Conservation (phyloP, 441 rosid species). For the Adansonia grandidieri region DNA sequence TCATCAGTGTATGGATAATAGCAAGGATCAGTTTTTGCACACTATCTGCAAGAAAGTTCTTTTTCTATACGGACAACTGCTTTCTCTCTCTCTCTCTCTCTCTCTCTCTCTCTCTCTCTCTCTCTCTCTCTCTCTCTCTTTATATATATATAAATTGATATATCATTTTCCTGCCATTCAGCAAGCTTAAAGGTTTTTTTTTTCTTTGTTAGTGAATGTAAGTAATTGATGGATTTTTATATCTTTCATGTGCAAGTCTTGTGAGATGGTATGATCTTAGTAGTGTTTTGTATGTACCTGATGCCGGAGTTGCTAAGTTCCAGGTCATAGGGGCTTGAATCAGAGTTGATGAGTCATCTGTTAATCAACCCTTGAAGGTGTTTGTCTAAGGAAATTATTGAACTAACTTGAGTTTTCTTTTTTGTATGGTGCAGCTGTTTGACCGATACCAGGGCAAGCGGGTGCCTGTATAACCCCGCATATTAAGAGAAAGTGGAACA, state of each 20-base stretch:
- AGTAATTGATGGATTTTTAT: background rate
- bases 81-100: background rate
- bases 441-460: conserved; percentile 62
- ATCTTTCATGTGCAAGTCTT: background rate
- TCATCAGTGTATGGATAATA: background rate
- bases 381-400: conserved; percentile 5
- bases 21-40: background rate
- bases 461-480: conserved; percentile 50
- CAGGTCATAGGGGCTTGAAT: background rate
- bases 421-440: conserved; percentile 49
- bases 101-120: background rate
- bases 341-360: background rate
- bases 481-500: background rate
- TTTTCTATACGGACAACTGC: background rate
- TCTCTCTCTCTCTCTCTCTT: background rate
- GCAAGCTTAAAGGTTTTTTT: background rate
- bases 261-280: background rate
- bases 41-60: background rate
- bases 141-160: no score
- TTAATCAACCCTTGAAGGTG: background rate
- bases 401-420: conserved; percentile 3
- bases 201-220: background rate
- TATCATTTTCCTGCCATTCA: background rate
- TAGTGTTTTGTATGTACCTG: background rate
- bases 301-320: background rate